Base-by-base conservation (phyloP, 2,329 filamentous ascomycete species). In the Mariannaea elegans region DNA sequence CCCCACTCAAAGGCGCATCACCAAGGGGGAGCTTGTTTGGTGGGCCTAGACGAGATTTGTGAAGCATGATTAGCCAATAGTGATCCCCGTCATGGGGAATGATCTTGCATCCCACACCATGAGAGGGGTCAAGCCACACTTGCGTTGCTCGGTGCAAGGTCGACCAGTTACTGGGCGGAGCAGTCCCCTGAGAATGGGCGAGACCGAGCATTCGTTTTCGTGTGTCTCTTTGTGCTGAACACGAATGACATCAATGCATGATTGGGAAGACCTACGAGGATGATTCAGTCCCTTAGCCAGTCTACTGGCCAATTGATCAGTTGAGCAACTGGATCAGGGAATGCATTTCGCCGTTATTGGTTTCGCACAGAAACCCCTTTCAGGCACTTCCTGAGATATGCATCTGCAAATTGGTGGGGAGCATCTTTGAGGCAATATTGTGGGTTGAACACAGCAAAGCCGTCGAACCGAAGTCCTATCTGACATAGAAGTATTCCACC, bases 11-110 rank as follows among this genome's bases (percentile, higher is more conserved):
- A 55, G 21, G 56, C 58, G 57, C 59, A 63, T 31, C 60, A 61
- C 48, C 63, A 52, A 12, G 45, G 61, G 53, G 48, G 54, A 71
- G 68, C 68, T 71, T 71, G 68, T 71, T 71, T 61, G 59, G 57
- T 71, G 68, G 68, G 31, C 59, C 66, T n/a, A 48, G 34, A 19
- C 46, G 21, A n/a, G 16, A 4, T n/a, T 36, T 12, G 2, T n/a
- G 18, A 1, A 7, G 9, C 18, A 2, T 52, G 38, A 68, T 70
- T 70, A 60, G 59, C 34, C 18, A 29, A 9, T 10, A 8, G 31
- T n/a, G 36, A 31, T 45, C 41, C n/a, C 14, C 31, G 9, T 13
- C 7, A n/a, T 16, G 14, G 42, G 19, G 27, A 29, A 27, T 34
- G 31, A 53, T 59, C 44, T 29, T 38, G 34, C n/a, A 32, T 16